These are phyloP conservation scores for Berberis vulgaris DNA, from an alignment of 164 flowering plant genomes.

Conservation along the genomic window DNA sequence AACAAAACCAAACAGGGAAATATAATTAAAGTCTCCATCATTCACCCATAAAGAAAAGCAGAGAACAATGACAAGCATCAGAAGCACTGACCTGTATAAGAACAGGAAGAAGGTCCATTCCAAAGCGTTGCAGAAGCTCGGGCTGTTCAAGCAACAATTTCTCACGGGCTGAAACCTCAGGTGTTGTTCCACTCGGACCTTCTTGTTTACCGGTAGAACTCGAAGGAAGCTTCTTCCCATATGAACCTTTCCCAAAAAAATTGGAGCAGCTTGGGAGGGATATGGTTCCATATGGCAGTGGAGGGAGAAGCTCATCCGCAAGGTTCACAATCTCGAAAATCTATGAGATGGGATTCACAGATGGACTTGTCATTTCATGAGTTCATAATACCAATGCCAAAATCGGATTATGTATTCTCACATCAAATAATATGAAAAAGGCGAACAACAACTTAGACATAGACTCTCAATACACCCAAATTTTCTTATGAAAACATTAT, in stretches of 20 bases:
- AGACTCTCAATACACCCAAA: too few species aligned
- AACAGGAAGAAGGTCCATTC: slow-evolving; percentile 93
- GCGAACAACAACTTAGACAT: too few species aligned
- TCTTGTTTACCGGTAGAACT: slow-evolving; percentile 61
- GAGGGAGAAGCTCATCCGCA: slow-evolving; percentile 98
- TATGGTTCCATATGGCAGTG: slow-evolving; percentile 85
- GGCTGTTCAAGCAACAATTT: slow-evolving; percentile 81
- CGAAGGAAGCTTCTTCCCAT: slow-evolving; percentile 39
- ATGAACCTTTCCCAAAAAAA: slow-evolving; percentile 55
- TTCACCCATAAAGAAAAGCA: background rate
- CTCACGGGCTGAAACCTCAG: slow-evolving; percentile 75
- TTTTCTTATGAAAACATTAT: too few species aligned
- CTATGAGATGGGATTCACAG: slow-evolving; percentile 21
- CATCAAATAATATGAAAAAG: too few species aligned
- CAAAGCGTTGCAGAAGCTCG: slow-evolving; percentile 91
- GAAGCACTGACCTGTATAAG: slow-evolving; percentile 58
- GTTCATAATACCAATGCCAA: too few species aligned
- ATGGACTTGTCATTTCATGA: background rate
- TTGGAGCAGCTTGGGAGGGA: slow-evolving; percentile 68
- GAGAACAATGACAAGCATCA: background rate
- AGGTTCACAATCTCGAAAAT: slow-evolving; percentile 94
- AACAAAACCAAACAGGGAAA: too few species aligned
- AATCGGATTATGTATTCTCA: too few species aligned
- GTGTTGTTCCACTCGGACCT: slow-evolving; percentile 41
- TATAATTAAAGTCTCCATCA: too few species aligned